These are phyloP conservation scores for Tetradesmus lagerheimii DNA, from an alignment of 139 green algal genomes.

Conservation along the genomic window DNA sequence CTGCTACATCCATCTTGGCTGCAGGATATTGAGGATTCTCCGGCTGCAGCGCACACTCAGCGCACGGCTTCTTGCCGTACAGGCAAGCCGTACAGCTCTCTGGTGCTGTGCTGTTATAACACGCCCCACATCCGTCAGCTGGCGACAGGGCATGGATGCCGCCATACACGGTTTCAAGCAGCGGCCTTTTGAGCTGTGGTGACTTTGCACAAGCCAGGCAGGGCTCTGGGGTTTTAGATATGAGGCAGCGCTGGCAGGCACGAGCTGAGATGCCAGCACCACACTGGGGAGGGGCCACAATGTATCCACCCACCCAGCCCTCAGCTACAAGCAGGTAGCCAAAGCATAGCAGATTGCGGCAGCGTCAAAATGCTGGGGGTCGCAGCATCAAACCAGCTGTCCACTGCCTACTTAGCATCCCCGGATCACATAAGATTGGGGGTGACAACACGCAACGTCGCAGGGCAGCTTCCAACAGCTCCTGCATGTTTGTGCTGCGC, in stretches of 20 bases:
- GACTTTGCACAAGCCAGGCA: constrained; percentile 23
- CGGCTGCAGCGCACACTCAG: not conserved
- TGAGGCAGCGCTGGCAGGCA: not conserved
- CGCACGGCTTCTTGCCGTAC: not conserved
- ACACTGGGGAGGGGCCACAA: not conserved
- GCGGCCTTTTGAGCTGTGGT: not conserved
- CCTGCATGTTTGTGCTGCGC: too few relatives aligned
- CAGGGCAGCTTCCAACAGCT: too few relatives aligned
- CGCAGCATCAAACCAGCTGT: too few relatives aligned
- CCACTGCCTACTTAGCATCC: too few relatives aligned
- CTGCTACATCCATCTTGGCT: not conserved
- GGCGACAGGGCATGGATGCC: not conserved
- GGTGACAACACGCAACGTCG: too few relatives aligned
- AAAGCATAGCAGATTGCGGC: not conserved
- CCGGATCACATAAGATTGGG: too few relatives aligned
- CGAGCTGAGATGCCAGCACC: not conserved
- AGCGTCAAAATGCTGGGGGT: too few relatives aligned
- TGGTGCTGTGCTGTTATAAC: not conserved
- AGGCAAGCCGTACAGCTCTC: constrained; percentile 10
- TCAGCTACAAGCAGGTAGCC: not conserved
- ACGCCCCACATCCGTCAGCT: not conserved
- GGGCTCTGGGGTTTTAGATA: not conserved
- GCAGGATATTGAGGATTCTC: not conserved
- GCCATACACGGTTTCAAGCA: not conserved
- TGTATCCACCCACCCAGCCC: constrained; percentile 25